Base-by-base conservation (phyloP, 179 eudicot species). In the Actinidia chinensis region DNA sequence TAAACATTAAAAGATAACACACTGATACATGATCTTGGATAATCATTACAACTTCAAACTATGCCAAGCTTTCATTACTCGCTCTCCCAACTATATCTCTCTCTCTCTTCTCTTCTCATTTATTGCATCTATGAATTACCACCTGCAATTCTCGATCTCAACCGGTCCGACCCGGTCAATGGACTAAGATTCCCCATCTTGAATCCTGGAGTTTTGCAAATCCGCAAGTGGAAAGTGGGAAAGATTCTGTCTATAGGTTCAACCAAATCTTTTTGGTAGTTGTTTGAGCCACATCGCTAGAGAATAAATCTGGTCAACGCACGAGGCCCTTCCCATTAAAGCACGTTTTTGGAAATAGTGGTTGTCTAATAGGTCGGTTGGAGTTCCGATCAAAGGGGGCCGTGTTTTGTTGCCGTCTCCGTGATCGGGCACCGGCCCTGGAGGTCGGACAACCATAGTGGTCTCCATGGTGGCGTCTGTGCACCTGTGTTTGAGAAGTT, bases 311-410 rank as follows among this genome's bases (percentile, higher is more conserved):
- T 88, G 91, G 65, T 90, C 91, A 8, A 86, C 3, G 22, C 13
- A 10, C 88, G 89, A 90, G 70, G 14, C 93, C 93, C 77, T 81
- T 85, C 8, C 59, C 65, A 2, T 2, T 60, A 28, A 40, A 40
- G 50, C 77, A 81, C 61, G 79, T 28, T 81, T 81, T 36, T 36
- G 42, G 78, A 71, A 81, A 74, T 81, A 81, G 22, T 65, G 92
- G 81, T 90, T 92, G 83, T 94, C 96, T 60, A 94, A 94, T 59
- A 88, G n/a, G 58, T 91, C 85, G n/a, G 0, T 76, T 83, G 0
- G 97, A 87, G 76, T 81, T 89, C 42, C 81, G 81, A 72, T 94
- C 98, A 0, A 94, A 89, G 10, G 93, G 78, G 10, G 92, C 83
- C 0, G 93, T 88, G 48, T 65, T 72, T 65, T 72, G 86, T 90